Percentiles rank a stretch among this genome's conserved stretches.
Conservation (phyloP, 306 rosid species). For the Styphnolobium japonicum region DNA sequence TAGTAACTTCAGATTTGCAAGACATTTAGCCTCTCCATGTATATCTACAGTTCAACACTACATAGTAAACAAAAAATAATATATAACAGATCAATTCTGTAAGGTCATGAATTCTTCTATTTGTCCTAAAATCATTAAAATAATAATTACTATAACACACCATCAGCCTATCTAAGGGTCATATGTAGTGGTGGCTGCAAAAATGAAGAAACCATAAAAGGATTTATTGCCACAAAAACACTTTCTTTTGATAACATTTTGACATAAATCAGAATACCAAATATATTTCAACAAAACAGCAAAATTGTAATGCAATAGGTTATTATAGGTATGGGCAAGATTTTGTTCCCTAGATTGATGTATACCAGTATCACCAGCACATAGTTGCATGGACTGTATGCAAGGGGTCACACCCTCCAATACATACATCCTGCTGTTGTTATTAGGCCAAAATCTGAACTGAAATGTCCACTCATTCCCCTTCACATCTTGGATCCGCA, state of each 20-base stretch:
- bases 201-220: not conserved
- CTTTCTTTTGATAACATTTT: not conserved
- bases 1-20: not conserved
- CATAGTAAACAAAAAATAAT: not conserved
- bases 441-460: conserved; percentile 99
- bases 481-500: conserved; percentile 85
- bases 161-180: not conserved
- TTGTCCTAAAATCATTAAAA: conserved; percentile 1
- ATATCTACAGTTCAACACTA: conserved; percentile 5
- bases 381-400: conserved; percentile 88
- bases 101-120: not conserved
- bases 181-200: not conserved
- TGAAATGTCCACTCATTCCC: conserved; percentile 98
- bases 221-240: not conserved
- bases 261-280: not conserved
- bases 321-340: conserved; percentile 1
- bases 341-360: conserved; percentile 17
- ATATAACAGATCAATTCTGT: not conserved
- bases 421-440: conserved; percentile 98
- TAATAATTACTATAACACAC: not conserved
- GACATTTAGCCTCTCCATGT: not conserved
- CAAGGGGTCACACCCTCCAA: conserved; percentile 99
- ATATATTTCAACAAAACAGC: not conserved
- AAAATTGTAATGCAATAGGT: not conserved
- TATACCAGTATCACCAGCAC: conserved; percentile 97